These are phyloP conservation scores for Urtica urens DNA, from an alignment of 306 rosid genomes.

Conservation along the genomic window DNA sequence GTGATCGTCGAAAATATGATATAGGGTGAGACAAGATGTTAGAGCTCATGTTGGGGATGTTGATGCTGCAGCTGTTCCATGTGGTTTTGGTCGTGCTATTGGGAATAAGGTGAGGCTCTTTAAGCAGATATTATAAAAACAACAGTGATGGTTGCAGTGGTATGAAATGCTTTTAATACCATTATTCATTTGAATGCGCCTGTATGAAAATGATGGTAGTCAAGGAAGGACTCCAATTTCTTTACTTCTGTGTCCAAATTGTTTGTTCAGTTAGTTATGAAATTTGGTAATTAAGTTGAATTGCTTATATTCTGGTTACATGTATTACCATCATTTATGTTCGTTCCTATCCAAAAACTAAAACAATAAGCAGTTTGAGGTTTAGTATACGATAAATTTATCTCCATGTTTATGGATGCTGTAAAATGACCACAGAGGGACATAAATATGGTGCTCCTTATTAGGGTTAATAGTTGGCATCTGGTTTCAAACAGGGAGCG, in stretches of 20 bases:
- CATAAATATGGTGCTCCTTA: background rate
- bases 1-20: conserved; percentile 23
- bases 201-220: too few relatives aligned
- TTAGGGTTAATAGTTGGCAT: conserved; percentile 23
- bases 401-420: background rate
- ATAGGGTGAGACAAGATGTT: conserved; percentile 65
- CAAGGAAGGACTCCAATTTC: too few relatives aligned
- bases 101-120: conserved; percentile 72
- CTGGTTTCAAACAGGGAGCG: conserved; percentile 99
- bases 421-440: background rate
- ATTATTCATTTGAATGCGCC: too few relatives aligned
- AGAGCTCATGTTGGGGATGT: conserved; percentile 81
- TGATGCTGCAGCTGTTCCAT: conserved; percentile 97
- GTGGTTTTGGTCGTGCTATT: conserved; percentile 97
- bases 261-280: too few relatives aligned
- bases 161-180: too few relatives aligned
- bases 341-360: too few relatives aligned
- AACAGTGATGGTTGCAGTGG: too few relatives aligned
- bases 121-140: too few relatives aligned
- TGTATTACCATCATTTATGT: too few relatives aligned
- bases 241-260: too few relatives aligned
- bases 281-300: too few relatives aligned
- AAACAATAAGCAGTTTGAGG: background rate
- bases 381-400: background rate
- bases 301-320: too few relatives aligned